Conservation (phyloP, 2,329 filamentous ascomycete species). For the Sclerotiophoma versabilis region DNA sequence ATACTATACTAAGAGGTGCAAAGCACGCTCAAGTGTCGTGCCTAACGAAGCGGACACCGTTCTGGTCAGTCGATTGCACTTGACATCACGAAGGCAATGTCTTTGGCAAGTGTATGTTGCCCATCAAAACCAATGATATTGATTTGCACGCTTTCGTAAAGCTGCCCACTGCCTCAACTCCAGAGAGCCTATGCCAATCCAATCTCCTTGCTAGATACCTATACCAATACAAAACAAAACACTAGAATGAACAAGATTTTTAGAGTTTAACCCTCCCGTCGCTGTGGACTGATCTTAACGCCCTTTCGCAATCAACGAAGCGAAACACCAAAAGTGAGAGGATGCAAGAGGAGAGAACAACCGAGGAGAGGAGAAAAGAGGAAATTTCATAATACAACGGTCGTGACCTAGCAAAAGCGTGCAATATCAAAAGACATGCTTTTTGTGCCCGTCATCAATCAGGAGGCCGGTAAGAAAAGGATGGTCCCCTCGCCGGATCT, state of each 20-base stretch:
- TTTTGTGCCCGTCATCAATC: conserved; percentile 34
- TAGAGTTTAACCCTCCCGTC: conserved; percentile 27
- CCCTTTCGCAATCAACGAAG: conserved; percentile 26
- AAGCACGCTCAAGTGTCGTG: too few species aligned
- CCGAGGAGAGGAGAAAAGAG: conserved; percentile 27
- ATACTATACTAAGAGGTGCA: too few species aligned
- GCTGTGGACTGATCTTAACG: conserved; percentile 32
- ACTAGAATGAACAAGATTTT: conserved; percentile 12
- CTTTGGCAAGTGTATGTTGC: too few species aligned
- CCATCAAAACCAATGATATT: conserved; percentile 3
- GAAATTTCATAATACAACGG: conserved; percentile 46
- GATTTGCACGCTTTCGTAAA: conserved; percentile 12
- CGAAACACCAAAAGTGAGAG: conserved; percentile 40
- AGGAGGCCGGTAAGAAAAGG: conserved; percentile 26
- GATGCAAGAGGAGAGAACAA: conserved; percentile 39
- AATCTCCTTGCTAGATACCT: conserved; percentile 1
- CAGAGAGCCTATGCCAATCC: conserved; percentile 4
- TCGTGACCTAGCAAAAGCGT: conserved; percentile 31
- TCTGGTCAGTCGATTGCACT: too few species aligned
- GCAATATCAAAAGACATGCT: conserved; percentile 34
- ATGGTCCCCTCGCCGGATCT: conserved; percentile 34
- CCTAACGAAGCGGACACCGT: too few species aligned
- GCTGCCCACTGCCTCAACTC: conserved; percentile 11
- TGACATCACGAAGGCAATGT: too few species aligned
- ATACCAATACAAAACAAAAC: conserved; percentile 15